phyloP scores from a whole-genome alignment of 192 early-diverging fungal species.

The Chytriomyces sp. region DNA sequence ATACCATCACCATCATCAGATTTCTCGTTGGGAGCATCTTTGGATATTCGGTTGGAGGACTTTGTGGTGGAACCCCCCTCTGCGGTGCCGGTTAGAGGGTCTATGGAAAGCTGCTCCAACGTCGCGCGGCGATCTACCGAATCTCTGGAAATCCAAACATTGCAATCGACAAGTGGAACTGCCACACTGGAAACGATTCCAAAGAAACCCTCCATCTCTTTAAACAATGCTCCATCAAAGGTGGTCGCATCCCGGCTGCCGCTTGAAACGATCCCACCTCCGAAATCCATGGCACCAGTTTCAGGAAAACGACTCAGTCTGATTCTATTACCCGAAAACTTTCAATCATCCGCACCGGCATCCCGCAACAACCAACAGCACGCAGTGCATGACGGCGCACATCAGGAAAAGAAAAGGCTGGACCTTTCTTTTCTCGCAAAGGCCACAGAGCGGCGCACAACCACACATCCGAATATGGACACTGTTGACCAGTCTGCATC shows the following conservation, averaged over 20 bases:
- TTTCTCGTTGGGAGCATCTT: too few relatives aligned
- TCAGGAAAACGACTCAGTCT: background rate
- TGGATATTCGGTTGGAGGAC: too few relatives aligned
- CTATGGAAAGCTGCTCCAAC: too few relatives aligned
- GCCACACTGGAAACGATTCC: too few relatives aligned
- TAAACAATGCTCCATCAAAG: background rate
- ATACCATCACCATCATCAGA: too few relatives aligned
- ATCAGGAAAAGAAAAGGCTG: background rate
- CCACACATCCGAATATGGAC: background rate
- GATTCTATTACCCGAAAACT: background rate
- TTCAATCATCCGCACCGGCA: background rate
- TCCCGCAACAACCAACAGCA: background rate
- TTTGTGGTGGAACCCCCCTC: too few relatives aligned
- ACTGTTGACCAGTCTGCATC: background rate
- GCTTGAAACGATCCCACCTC: background rate
- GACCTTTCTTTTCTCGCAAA: background rate
- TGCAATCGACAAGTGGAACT: background rate
- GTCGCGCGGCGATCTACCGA: too few relatives aligned
- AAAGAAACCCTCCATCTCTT: background rate
- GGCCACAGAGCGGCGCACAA: background rate
- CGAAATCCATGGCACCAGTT: background rate
- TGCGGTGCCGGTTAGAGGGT: too few relatives aligned
- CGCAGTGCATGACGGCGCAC: background rate
- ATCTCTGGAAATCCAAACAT: background rate
- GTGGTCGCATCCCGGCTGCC: background rate